Evolutionary conservation across 371 early-diverging fungal genomes (phyloP).

Genomic region (Blastocladiella emersonii): DNA sequence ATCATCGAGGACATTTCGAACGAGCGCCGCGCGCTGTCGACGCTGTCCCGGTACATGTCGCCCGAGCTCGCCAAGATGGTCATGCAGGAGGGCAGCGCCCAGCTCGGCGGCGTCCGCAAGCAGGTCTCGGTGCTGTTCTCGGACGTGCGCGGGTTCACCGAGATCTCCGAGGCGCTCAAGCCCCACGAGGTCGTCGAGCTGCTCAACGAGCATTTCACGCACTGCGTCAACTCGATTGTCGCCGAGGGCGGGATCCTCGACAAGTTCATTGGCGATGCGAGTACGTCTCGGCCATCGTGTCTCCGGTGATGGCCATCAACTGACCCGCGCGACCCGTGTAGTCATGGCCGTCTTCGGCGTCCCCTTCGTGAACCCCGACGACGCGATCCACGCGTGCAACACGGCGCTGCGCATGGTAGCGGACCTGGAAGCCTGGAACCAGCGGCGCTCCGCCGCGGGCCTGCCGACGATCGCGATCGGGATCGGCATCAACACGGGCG

Average conservation of each 20-base stretch:
- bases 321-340: too few species aligned
- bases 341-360: slow-evolving; percentile 38
- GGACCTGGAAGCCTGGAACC: slow-evolving; percentile 17
- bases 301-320: too few species aligned
- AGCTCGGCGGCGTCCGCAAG: slow-evolving; percentile 7
- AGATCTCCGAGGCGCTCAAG: not conserved
- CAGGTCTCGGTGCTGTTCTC: slow-evolving; percentile 7
- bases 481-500: slow-evolving; percentile 29
- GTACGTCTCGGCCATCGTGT: not conserved
- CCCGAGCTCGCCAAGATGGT: slow-evolving; percentile 9
- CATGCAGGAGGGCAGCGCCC: slow-evolving; percentile 7
- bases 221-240: slow-evolving; percentile 23
- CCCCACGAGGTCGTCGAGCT: slow-evolving; percentile 12
- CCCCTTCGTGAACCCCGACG: slow-evolving; percentile 25
- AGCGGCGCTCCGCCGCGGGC: slow-evolving; percentile 9
- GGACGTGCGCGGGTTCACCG: slow-evolving; percentile 7
- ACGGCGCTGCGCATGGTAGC: slow-evolving; percentile 27
- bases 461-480: slow-evolving; percentile 23
- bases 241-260: slow-evolving; percentile 25
- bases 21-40: slow-evolving; percentile 10
- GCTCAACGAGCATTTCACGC: slow-evolving; percentile 17
- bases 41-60: slow-evolving; percentile 7
- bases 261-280: slow-evolving; percentile 24
- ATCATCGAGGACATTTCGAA: slow-evolving; percentile 23
- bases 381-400: slow-evolving; percentile 28